Evolutionary conservation across 2,329 filamentous ascomycete genomes (phyloP), one percentile per base, ranked within the genome.

Genomic region (Cadophora gregata): DNA sequence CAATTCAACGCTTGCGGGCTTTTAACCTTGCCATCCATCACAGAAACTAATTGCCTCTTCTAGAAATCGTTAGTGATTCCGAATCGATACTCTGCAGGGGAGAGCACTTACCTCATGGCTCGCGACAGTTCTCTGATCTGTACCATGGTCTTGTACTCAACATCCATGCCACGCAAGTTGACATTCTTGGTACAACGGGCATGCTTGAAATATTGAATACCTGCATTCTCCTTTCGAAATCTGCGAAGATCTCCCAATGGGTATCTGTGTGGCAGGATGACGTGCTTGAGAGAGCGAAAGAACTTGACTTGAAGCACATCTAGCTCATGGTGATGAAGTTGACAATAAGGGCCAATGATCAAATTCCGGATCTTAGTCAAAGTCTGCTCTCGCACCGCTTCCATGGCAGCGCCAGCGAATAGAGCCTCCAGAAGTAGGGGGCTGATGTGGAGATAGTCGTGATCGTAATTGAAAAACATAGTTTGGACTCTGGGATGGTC

Each of bases 391-490:
- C 48, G 27, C 9, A 29, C 24, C n/a, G 24, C 9, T 3, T 10
- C 25, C 31, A 38, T 38, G 3, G 3, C n/a, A 21, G 10, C 5
- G 8, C 53, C 53, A 24, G 7, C 5, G 31, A 56, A 56, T 9
- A 56, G n/a, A 24, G 53, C 2, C 1, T 7, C n/a, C 3, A 56
- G n/a, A 24, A 36, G n/a, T 10, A 9, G n/a, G 8, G 31, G 19
- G 31, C 31, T 56, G 12, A 56, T 24, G n/a, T 56, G 53, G 25
- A 56, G 19, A 56, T 38, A 56, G n/a, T 56, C 53, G n/a, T 38
- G 31, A 10, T 56, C 53, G 31, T 14, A 56, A 7, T 24, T 56
- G 53, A 56, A 56, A n/a, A 56, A 56, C 53, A 56, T 56, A 6
- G 53, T 38, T 24, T 24, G 53, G 31, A 56, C 21, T 24, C 38